Evolutionary conservation across 306 rosid genomes (phyloP).

Genomic region (Quercus suber): DNA sequence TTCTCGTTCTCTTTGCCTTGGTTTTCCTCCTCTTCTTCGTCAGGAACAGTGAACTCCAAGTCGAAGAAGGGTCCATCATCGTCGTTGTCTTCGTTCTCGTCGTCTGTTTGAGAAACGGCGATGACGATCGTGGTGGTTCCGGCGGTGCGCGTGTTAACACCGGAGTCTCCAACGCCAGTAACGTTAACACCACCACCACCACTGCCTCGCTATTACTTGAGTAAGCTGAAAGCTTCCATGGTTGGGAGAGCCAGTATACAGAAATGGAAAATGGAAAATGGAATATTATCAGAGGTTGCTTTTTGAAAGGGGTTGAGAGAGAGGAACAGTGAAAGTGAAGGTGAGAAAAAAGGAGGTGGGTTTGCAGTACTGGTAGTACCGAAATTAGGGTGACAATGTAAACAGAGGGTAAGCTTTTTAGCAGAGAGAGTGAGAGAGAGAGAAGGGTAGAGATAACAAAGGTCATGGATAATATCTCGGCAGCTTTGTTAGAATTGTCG

Average conservation of each 20-base stretch:
- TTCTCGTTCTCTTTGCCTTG: neutral
- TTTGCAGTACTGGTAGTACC: slow-evolving; percentile 12
- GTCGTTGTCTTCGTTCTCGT: slow-evolving; percentile 13
- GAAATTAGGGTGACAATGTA: slow-evolving; percentile 17
- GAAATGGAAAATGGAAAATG: slow-evolving; percentile 20
- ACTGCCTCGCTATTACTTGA: slow-evolving; percentile 83
- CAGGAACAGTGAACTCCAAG: slow-evolving; percentile 74
- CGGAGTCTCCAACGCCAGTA: neutral
- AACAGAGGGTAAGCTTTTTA: slow-evolving; percentile 14
- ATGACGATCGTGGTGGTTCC: slow-evolving; percentile 38
- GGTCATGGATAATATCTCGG: too few species aligned
- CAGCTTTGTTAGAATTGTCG: too few species aligned
- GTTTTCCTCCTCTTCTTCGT: slow-evolving; percentile 39
- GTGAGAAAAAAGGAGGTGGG: slow-evolving; percentile 15
- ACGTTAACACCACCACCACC: slow-evolving; percentile 19
- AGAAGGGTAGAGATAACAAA: neutral
- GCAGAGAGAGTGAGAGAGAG: neutral
- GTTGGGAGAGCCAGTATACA: slow-evolving; percentile 99
- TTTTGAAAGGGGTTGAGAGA: slow-evolving; percentile 15
- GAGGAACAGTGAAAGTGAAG: neutral
- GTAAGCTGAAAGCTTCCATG: slow-evolving; percentile 97
- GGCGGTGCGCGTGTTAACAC: neutral
- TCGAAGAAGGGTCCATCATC: slow-evolving; percentile 95
- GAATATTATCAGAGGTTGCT: neutral
- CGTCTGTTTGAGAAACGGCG: slow-evolving; percentile 30